Evolutionary conservation across 768 basidiomycete genomes (phyloP).

Genomic region (Stropharia rugosoannulata): DNA sequence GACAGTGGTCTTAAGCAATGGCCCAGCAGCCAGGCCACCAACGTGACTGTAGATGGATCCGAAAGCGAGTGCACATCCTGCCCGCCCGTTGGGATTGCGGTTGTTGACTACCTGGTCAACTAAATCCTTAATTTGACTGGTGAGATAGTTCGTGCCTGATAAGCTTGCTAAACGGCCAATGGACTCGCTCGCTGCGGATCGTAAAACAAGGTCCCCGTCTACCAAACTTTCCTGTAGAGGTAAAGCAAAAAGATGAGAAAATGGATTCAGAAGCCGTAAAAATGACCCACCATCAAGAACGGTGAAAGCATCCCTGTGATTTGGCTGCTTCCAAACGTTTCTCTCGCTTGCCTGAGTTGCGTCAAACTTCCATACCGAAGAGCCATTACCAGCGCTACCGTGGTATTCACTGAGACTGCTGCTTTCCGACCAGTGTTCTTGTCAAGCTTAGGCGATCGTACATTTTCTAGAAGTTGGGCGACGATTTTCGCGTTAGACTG

Average conservation of each 20-base stretch:
- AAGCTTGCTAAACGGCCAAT: slow-evolving; percentile 86
- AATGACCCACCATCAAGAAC: slow-evolving; percentile 68
- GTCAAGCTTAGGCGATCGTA: slow-evolving; percentile 77
- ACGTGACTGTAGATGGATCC: slow-evolving; percentile 90
- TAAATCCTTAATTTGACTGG: slow-evolving; percentile 82
- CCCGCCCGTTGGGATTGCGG: slow-evolving; percentile 87
- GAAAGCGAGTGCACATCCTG: slow-evolving; percentile 91
- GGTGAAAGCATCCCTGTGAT: slow-evolving; percentile 61
- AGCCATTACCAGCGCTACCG: slow-evolving; percentile 70
- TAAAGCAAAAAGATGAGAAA: slow-evolving; percentile 4
- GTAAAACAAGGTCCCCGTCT: slow-evolving; percentile 75
- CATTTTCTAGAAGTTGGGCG: slow-evolving; percentile 59
- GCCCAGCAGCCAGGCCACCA: slow-evolving; percentile 92
- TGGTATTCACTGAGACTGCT: slow-evolving; percentile 79
- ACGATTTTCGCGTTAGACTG: slow-evolving; percentile 53
- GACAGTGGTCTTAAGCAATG: slow-evolving; percentile 92
- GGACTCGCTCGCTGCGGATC: slow-evolving; percentile 81
- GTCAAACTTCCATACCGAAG: slow-evolving; percentile 55
- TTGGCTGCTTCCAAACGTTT: slow-evolving; percentile 65
- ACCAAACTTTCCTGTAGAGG: slow-evolving; percentile 66
- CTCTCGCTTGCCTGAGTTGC: slow-evolving; percentile 57
- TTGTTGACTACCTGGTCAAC: slow-evolving; percentile 95
- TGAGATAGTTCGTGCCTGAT: slow-evolving; percentile 81
- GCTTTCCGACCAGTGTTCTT: slow-evolving; percentile 85
- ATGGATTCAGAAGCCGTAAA: not conserved